Conservation (phyloP, 2,329 filamentous ascomycete genomes). For the Fusarium sororula region DNA sequence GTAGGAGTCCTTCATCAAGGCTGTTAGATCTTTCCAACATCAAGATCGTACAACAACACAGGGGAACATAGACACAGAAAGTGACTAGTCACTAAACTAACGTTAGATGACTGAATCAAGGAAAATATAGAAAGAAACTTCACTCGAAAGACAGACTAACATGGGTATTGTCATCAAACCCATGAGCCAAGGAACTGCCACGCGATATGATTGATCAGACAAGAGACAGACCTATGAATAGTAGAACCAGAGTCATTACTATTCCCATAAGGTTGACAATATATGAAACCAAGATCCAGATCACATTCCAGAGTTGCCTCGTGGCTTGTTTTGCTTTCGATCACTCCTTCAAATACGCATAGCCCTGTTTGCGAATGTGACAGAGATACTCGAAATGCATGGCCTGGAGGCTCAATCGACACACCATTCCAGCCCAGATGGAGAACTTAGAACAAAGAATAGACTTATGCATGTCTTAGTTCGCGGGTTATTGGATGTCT, state of each 20-base stretch:
- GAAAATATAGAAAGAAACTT: not conserved
- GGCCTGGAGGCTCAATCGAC: not conserved
- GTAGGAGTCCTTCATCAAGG: not conserved
- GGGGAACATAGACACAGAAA: not conserved
- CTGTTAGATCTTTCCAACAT: not conserved
- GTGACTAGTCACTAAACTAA: too few relatives aligned
- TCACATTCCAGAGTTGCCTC: constrained; percentile 7
- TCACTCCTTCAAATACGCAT: not conserved
- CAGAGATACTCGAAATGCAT: not conserved
- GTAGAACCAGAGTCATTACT: not conserved
- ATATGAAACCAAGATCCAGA: not conserved
- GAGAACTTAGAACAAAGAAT: constrained; percentile 18
- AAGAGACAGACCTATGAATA: not conserved
- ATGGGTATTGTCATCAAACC: not conserved
- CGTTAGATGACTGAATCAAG: not conserved
- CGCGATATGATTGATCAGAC: not conserved
- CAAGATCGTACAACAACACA: not conserved
- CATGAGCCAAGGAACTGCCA: not conserved
- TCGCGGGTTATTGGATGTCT: constrained; percentile 14
- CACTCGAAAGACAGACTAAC: not conserved
- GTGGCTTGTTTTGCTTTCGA: constrained; percentile 4
- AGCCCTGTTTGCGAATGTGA: not conserved
- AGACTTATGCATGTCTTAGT: constrained; percentile 2
- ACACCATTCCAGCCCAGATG: constrained; percentile 2
- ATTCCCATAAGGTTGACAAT: not conserved